Evolutionary conservation across 257 asterid species (phyloP), one percentile per base, ranked within the genome.

Genomic region (Solanum ossicruentum): DNA sequence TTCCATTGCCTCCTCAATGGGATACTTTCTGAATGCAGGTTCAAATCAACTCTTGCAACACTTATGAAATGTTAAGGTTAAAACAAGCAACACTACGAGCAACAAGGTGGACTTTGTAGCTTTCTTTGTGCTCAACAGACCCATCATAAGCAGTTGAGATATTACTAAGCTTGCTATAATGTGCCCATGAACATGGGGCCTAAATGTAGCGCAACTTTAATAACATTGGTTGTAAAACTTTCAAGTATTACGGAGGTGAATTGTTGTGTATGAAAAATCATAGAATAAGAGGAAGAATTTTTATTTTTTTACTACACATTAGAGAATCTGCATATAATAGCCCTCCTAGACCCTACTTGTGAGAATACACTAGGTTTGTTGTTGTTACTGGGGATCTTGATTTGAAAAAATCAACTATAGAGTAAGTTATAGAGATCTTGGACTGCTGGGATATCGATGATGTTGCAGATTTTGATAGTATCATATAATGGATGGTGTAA

Each of bases 41-140:
- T 95, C 99, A 55, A 97, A 97, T 83, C 99, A 97, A 80, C 86
- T 87, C 95, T 95, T 97, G 91, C 99, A 95, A 89, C 94, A 97
- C 83, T 90, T 90, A 57, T 95, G 99, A 91, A 97, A 97, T 32
- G 97, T 82, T 73, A 94, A 67, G 17, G 99, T 97, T 87, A 97
- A 83, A 73, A 93, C 32, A 11, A 98, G 99, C 9, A 97, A 92
- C 28, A 86, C 93, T 7, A 92, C 89, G 18, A 97, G 94, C 81
- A 97, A 83, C n/a, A 98, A 99, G 84, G 99, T 95, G 36, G 99
- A 95, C 55, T 89, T 92, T n/a, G 92, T 92, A 60, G 99, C 99
- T 86, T 90, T 83, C 84, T 95, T 95, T 16, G 98, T 97, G 91
- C 98, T 92, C 89, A 97, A 84, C 75, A 97, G 88, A 63, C 99